Evolutionary conservation across 768 basidiomycete species (phyloP), one percentile per base, ranked within the genome.

Genomic region (Leucocoprinus leucothites): DNA sequence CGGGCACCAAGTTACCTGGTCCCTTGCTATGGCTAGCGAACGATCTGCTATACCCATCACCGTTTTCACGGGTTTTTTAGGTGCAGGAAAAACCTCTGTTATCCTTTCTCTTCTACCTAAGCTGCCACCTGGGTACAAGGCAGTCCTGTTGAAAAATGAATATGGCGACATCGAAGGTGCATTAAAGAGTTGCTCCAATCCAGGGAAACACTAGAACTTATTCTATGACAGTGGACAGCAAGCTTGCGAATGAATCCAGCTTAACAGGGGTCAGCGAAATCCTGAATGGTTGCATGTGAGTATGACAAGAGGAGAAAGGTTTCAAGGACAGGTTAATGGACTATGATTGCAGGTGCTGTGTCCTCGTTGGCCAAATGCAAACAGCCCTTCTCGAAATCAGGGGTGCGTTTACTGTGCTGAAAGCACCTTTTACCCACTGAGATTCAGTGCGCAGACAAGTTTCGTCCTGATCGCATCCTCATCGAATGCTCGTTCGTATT

Each of bases 311-410:
- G 56, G 24, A 40, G 19, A 9, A 18, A n/a, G 26, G 38, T 8
- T n/a, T 40, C 48, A n/a, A 51, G 31, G 9, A 2, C 28, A 19
- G 25, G 13, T 36, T 3, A 9, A 31, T 48, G 5, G 21, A 25
- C 38, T 8, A 43, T 18, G 6, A 13, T 9, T 22, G 0, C 51
- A 94, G 92, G 83, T 95, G 94, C 63, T 95, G 94, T 64, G 89
- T 96, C 1, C 82, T 97, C 35, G 93, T 97, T 18, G 95, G 95
- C 1, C 91, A 95, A 65, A 95, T 98, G 86, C 87, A 94, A 70
- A 91, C 76, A 7, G 95, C 95, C 3, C 71, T 97, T 41, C 66
- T 94, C 26, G 95, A 97, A 67, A 95, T 98, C 57, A 78, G 85
- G 74, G 88, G 89, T 86, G 61, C 35, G 68, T 36, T 41, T 14